Conservation (phyloP, 2,329 filamentous ascomycete genomes). For the Exophiala bonariae region DNA sequence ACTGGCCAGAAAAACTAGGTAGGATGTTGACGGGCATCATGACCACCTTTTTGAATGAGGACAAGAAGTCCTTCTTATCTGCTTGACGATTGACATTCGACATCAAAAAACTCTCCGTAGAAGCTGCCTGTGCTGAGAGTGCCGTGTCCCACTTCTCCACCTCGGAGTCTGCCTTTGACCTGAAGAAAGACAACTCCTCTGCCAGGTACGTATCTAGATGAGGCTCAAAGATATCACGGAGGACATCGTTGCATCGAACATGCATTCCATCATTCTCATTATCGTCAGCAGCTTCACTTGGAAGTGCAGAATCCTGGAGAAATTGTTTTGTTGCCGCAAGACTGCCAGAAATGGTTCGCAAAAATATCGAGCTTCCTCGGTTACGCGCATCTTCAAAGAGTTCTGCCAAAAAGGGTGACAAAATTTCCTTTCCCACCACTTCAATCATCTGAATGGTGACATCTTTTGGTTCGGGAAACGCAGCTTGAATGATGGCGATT, state of each 20-base stretch:
- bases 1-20: conserved; percentile 65
- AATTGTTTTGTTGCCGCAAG: conserved; percentile 85
- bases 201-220: conserved; percentile 92
- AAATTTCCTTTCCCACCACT: conserved; percentile 75
- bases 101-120: conserved; percentile 93
- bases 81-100: conserved; percentile 90
- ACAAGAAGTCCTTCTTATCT: conserved; percentile 94
- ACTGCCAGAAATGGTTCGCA: conserved; percentile 81
- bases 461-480: conserved; percentile 70
- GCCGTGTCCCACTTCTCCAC: conserved; percentile 89
- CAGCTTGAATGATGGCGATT: conserved; percentile 72
- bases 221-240: conserved; percentile 78
- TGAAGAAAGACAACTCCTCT: conserved; percentile 87
- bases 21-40: conserved; percentile 98
- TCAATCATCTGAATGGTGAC: conserved; percentile 79
- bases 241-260: conserved; percentile 65
- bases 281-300: conserved; percentile 54
- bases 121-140: conserved; percentile 84
- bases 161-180: conserved; percentile 70
- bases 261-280: conserved; percentile 61
- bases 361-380: conserved; percentile 71
- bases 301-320: conserved; percentile 67
- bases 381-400: conserved; percentile 86
- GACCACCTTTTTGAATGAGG: conserved; percentile 96
- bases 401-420: conserved; percentile 81